A percentile compares a stretch with the other conserved stretches of the same genome.
These are phyloP conservation scores for Skeletonema menzelii DNA, from an alignment of 108 stramenopile species.

Conservation along the genomic window DNA sequence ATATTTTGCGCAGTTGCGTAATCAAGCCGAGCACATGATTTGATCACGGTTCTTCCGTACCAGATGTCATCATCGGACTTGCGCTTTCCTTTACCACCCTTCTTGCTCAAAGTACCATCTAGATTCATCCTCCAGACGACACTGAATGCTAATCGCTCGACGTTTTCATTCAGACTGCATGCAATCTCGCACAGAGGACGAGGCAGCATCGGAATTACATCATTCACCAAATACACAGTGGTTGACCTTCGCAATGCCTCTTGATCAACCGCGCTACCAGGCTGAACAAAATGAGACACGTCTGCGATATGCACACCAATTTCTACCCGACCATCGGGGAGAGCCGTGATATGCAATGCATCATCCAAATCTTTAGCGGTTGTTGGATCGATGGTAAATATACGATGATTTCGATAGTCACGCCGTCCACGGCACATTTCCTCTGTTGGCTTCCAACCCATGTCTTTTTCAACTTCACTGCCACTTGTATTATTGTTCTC, in stretches of 20 bases:
- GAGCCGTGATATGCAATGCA: conserved; percentile 82
- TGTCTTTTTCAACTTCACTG: conserved; percentile 35
- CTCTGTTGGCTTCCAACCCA: conserved; percentile 85
- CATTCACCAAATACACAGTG: conserved; percentile 95
- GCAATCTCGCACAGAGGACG: conserved; percentile 90
- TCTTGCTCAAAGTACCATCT: conserved; percentile 82
- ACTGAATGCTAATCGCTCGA: conserved; percentile 93
- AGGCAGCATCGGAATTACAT: conserved; percentile 92
- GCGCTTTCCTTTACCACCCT: conserved; percentile 41
- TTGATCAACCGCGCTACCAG: conserved; percentile 79
- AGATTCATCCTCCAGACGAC: conserved; percentile 94
- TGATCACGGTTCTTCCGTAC: conserved; percentile 95
- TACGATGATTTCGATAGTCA: conserved; percentile 78
- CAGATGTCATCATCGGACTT: conserved; percentile 60
- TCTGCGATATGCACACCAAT: conserved; percentile 98
- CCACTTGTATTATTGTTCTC: conserved; percentile 10
- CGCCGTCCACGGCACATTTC: conserved; percentile 70
- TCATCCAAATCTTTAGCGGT: conserved; percentile 96
- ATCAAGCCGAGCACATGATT: conserved; percentile 93
- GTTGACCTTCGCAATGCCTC: conserved; percentile 92
- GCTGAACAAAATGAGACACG: conserved; percentile 90
- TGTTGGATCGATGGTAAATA: conserved; percentile 96
- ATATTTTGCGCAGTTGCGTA: conserved; percentile 95
- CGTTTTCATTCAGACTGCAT: conserved; percentile 94
- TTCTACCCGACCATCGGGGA: conserved; percentile 80